These are phyloP conservation scores for Xylaria venustula DNA, from an alignment of 495 filamentous ascomycete species.

Conservation along the genomic window DNA sequence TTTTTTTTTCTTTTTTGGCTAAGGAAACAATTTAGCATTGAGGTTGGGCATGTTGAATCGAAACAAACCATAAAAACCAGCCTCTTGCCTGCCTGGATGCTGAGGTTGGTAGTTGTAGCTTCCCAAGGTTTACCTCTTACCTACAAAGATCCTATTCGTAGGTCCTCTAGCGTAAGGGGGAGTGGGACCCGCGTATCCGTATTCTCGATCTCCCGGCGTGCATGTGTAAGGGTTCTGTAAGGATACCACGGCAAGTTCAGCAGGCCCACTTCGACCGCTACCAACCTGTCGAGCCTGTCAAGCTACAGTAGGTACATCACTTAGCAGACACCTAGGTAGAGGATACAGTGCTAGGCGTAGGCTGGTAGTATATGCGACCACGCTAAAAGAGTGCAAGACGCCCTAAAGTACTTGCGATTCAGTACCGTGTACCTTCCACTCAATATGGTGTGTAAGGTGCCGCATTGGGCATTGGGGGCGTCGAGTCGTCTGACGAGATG, in stretches of 20 bases:
- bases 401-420: too few species aligned
- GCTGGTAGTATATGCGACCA: too few species aligned
- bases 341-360: background rate
- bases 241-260: background rate
- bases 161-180: background rate
- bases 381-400: too few species aligned
- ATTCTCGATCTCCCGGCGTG: conserved; percentile 4
- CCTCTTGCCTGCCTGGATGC: background rate
- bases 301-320: too few species aligned
- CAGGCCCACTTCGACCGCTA: background rate
- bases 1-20: too few species aligned
- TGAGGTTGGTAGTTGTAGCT: background rate
- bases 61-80: conserved; percentile 5
- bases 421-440: background rate
- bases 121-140: too few species aligned
- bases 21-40: background rate
- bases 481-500: background rate
- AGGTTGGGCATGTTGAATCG: conserved; percentile 4
- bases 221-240: background rate
- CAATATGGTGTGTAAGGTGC: too few species aligned
- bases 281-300: background rate
- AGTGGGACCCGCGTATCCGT: conserved; percentile 13
- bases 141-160: too few species aligned
- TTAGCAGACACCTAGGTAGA: background rate
- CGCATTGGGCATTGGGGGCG: too few species aligned